phyloP scores from a whole-genome alignment of 2,329 filamentous ascomycete species.

The Pseudomassariella vexata region DNA sequence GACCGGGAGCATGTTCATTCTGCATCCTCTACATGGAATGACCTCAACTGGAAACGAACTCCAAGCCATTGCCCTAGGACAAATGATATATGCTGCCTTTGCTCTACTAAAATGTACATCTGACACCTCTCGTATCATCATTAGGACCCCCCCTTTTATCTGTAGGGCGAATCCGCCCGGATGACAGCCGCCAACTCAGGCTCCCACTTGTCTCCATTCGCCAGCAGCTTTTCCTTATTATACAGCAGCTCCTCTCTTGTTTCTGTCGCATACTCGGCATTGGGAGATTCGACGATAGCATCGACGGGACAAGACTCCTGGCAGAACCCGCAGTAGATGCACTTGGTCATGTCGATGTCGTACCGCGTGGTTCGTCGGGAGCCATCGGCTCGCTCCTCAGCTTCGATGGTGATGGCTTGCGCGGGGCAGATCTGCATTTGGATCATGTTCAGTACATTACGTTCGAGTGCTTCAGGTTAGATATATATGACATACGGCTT shows the following conservation, averaged over 20 bases:
- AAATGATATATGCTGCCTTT: constrained; percentile 3
- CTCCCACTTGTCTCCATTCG: constrained; percentile 96
- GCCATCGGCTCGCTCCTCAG: constrained; percentile 94
- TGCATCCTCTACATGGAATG: constrained; percentile 2
- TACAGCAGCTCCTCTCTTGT: constrained; percentile 89
- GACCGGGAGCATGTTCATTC: too few species aligned
- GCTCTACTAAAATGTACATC: constrained; percentile 9
- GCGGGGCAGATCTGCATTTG: constrained; percentile 82
- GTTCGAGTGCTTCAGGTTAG: not conserved
- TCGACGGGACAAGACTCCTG: constrained; percentile 98
- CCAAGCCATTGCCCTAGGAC: too few species aligned
- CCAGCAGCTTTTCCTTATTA: constrained; percentile 90
- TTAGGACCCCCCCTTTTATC: constrained; percentile 44
- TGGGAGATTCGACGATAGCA: constrained; percentile 67
- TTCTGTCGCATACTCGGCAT: constrained; percentile 59
- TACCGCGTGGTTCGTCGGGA: constrained; percentile 93
- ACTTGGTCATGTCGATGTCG: constrained; percentile 99
- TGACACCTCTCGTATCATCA: constrained; percentile 1
- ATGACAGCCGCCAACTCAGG: constrained; percentile 90
- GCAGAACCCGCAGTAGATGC: constrained; percentile 99
- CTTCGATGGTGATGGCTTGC: constrained; percentile 97
- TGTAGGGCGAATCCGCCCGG: constrained; percentile 87
- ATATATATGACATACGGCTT: constrained; percentile 53
- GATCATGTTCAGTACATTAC: constrained; percentile 1
- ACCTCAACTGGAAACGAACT: too few species aligned